These are phyloP conservation scores for Magnaporthales sp. DNA, from an alignment of 2,329 filamentous ascomycete genomes.

Conservation along the genomic window DNA sequence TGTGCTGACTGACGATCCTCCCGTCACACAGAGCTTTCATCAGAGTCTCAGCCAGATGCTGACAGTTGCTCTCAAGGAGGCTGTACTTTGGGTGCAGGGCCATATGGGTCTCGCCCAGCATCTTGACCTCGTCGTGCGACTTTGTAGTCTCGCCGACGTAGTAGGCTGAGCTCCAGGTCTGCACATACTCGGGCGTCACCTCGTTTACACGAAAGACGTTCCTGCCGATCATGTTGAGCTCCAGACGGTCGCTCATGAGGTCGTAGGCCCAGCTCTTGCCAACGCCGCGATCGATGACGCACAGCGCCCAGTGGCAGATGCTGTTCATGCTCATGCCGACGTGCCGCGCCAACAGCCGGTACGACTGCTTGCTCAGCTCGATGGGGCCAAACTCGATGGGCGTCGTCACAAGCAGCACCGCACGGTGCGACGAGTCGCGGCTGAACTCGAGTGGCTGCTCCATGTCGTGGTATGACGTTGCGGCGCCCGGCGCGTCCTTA, in stretches of 20 bases:
- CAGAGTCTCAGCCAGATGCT: slow-evolving; percentile 21
- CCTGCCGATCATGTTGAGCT: slow-evolving; percentile 17
- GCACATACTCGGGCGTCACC: slow-evolving; percentile 17
- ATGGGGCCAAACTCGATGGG: slow-evolving; percentile 19
- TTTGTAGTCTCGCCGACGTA: slow-evolving; percentile 24
- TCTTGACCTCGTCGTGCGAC: slow-evolving; percentile 19
- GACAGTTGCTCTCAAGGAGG: slow-evolving; percentile 21
- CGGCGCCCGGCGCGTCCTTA: background rate
- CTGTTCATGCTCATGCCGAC: slow-evolving; percentile 20
- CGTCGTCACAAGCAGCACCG: slow-evolving; percentile 19
- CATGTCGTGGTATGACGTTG: background rate
- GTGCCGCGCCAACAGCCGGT: slow-evolving; percentile 18
- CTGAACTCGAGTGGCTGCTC: slow-evolving; percentile 3
- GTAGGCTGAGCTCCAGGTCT: slow-evolving; percentile 19
- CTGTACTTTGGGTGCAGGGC: slow-evolving; percentile 21
- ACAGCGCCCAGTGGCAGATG: slow-evolving; percentile 20
- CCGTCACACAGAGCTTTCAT: slow-evolving; percentile 21
- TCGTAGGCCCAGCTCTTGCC: slow-evolving; percentile 19
- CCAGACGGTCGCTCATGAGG: slow-evolving; percentile 21
- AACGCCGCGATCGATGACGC: slow-evolving; percentile 16
- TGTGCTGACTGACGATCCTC: slow-evolving; percentile 20
- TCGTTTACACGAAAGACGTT: slow-evolving; percentile 20
- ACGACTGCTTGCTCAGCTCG: slow-evolving; percentile 17
- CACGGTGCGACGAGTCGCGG: slow-evolving; percentile 6
- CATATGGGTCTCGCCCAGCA: slow-evolving; percentile 15